phyloP scores from a whole-genome alignment of 305 asterid genomes.

The Fraxinus platypoda region DNA sequence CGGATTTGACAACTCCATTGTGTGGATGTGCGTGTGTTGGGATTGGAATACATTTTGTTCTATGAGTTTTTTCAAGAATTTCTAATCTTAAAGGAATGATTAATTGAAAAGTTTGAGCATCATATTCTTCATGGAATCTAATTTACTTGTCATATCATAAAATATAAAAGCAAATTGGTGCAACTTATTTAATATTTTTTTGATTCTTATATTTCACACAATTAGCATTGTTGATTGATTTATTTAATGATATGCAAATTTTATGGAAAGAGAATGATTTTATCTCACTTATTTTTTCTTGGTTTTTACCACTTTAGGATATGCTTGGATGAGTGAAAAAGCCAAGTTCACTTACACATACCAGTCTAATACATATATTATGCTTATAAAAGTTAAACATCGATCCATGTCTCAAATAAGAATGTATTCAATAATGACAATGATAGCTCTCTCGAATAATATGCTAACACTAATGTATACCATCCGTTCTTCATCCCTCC shows the following conservation, averaged over 20 bases:
- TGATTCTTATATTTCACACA: not conserved
- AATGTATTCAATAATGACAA: not conserved
- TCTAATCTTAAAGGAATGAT: conserved; percentile 16
- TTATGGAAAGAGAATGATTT: not conserved
- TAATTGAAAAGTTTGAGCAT: conserved; percentile 27
- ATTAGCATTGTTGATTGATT: not conserved
- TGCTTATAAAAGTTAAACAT: not conserved
- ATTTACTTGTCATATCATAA: conserved; percentile 18
- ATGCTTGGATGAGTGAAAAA: not conserved
- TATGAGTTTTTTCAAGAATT: not conserved
- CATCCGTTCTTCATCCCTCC: not conserved
- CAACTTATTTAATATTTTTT: not conserved
- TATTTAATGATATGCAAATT: not conserved
- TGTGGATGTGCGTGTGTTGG: not conserved
- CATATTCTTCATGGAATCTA: conserved; percentile 34
- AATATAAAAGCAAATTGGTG: not conserved
- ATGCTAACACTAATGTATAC: not conserved
- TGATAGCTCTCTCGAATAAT: not conserved
- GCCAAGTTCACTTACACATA: not conserved
- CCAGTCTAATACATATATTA: not conserved
- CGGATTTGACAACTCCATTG: conserved; percentile 41
- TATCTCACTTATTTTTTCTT: not conserved
- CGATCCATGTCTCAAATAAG: not conserved
- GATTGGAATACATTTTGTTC: not conserved
- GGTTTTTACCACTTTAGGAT: conserved; percentile 23